Evolutionary conservation across 768 basidiomycete genomes (phyloP).

Genomic region (Amanita phalloides): DNA sequence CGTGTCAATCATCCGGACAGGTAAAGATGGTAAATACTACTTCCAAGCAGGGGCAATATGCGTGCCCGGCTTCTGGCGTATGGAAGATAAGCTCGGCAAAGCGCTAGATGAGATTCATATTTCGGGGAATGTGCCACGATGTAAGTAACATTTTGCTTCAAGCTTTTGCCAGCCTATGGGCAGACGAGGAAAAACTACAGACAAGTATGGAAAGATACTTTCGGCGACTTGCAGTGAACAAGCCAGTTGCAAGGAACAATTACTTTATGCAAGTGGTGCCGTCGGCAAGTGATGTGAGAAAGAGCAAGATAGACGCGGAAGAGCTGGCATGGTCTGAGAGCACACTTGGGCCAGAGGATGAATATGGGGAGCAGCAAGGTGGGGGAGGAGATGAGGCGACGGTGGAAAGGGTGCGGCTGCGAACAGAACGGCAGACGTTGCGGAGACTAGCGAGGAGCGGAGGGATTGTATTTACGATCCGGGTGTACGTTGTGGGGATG

Average conservation of each 20-base stretch:
- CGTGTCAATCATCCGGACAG: conserved; percentile 17
- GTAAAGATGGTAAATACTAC: conserved; percentile 59
- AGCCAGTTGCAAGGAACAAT: conserved; percentile 65
- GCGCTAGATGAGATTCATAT: conserved; percentile 64
- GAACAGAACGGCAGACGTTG: conserved; percentile 59
- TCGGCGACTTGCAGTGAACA: conserved; percentile 50
- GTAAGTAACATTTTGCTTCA: conserved; percentile 26
- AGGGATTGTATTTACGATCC: conserved; percentile 58
- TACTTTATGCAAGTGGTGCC: conserved; percentile 33
- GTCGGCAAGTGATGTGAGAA: conserved; percentile 2
- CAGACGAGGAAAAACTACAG: conserved; percentile 54
- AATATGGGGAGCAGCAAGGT: conserved; percentile 15
- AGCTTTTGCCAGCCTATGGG: background rate
- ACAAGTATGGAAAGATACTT: conserved; percentile 62
- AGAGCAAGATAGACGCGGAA: conserved; percentile 37
- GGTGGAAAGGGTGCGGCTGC: conserved; percentile 38
- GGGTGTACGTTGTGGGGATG: conserved; percentile 51
- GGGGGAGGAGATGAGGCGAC: conserved; percentile 14
- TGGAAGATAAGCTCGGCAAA: conserved; percentile 67
- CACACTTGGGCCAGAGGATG: conserved; percentile 45
- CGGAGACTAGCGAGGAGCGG: conserved; percentile 53
- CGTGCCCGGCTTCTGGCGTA: conserved; percentile 68
- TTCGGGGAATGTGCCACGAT: conserved; percentile 62
- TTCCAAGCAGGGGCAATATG: conserved; percentile 67
- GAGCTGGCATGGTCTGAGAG: conserved; percentile 56